Evolutionary conservation across 2,329 filamentous ascomycete genomes (phyloP), one percentile per base, ranked within the genome.

Genomic region (Paracamarosporium sp.): DNA sequence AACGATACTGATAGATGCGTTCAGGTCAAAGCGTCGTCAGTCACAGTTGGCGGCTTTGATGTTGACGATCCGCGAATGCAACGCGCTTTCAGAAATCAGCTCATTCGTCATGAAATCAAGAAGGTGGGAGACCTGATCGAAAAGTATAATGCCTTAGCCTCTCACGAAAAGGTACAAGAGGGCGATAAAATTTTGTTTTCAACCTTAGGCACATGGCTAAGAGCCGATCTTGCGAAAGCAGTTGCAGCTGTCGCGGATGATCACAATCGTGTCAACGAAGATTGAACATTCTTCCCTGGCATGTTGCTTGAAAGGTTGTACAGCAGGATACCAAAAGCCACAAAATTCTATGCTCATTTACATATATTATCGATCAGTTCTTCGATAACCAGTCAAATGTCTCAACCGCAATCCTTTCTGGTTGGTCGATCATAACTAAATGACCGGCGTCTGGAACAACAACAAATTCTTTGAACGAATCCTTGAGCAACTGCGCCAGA

Each of bases 1-100:
- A 27, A 11, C 30, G 13, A 13, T 15, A 22, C n/a, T 15, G 33
- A 55, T 11, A 44, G 45, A 9, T 56, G 53, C 40, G 50, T 57
- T 27, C 20, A 13, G 5, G 40, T 57, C 22, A 45, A 47, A 8
- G 41, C 50, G 20, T 45, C 44, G 5, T 27, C 55, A 9, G 50
- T 57, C 15, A 52, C 43, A 5, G 43, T 57, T 3, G 55, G 55
- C 35, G 51, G 40, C 7, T 57, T 57, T 24, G 25, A 52, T 20
- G 40, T 57, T 27, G 43, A 57, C 6, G 35, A 52, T 11, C 48
- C 50, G 1, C 33, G 17, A 20, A 38, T 57, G n/a, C 55, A 57
- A 30, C 24, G 28, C 13, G 43, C 50, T 17, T 57, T 57, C 11
- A n/a, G 50, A 22, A 57, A 57, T 20, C 50, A 57, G 12, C 48